phyloP scores from a whole-genome alignment of 2,329 filamentous ascomycete genomes.

The Nakataea oryzae region DNA sequence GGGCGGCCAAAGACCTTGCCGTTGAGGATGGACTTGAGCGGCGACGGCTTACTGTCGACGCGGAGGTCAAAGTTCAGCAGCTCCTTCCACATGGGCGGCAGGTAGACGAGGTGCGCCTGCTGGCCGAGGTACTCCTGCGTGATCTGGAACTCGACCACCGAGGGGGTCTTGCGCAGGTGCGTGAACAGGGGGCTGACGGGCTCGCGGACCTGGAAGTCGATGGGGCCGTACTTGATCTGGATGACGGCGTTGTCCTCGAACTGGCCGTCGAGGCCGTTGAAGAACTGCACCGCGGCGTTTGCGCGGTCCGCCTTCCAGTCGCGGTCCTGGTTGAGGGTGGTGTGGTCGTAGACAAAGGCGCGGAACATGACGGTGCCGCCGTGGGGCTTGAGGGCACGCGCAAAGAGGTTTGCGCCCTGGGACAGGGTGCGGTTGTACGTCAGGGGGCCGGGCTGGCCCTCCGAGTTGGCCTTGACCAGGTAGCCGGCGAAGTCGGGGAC shows the following conservation, averaged over 20 bases:
- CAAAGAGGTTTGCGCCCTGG: slow-evolving; percentile 60
- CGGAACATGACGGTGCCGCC: slow-evolving; percentile 56
- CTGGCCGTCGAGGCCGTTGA: slow-evolving; percentile 49
- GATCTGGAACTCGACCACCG: slow-evolving; percentile 55
- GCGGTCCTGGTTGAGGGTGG: slow-evolving; percentile 16
- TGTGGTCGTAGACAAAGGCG: slow-evolving; percentile 58
- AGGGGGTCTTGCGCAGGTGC: slow-evolving; percentile 29
- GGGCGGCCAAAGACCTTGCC: slow-evolving; percentile 49
- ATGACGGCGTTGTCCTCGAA: slow-evolving; percentile 63
- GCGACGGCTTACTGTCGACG: slow-evolving; percentile 33
- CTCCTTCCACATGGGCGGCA: slow-evolving; percentile 58
- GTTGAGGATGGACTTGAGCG: slow-evolving; percentile 36
- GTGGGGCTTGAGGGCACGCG: slow-evolving; percentile 42
- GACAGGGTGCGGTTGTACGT: slow-evolving; percentile 61
- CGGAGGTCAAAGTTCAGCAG: slow-evolving; percentile 58
- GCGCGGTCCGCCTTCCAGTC: slow-evolving; percentile 54
- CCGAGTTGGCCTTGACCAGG: slow-evolving; percentile 61
- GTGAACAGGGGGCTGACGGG: slow-evolving; percentile 55
- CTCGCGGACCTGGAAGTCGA: slow-evolving; percentile 65
- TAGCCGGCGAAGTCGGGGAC: slow-evolving; percentile 62
- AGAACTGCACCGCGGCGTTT: slow-evolving; percentile 59
- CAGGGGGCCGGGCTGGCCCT: slow-evolving; percentile 59
- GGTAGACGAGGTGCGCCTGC: slow-evolving; percentile 57
- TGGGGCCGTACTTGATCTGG: slow-evolving; percentile 66
- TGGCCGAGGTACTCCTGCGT: slow-evolving; percentile 64